A percentile compares a stretch with the other conserved stretches of the same genome.
Evolutionary conservation across 257 asterid species (phyloP).

Genomic region (Haberlea rhodopensis): DNA sequence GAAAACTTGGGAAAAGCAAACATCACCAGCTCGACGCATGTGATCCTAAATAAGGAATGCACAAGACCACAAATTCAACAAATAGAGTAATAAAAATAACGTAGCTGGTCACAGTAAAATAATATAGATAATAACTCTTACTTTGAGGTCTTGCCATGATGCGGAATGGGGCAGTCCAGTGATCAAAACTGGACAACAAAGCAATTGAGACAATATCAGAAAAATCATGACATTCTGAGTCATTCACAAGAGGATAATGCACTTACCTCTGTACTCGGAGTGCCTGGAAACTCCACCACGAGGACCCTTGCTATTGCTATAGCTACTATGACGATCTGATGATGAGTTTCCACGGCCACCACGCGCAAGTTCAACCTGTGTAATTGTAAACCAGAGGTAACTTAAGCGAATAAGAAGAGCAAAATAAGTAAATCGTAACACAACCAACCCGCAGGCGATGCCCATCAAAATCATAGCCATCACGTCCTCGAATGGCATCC

Average conservation of each 20-base stretch:
- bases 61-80: slow-evolving; percentile 12
- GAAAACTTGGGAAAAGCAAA: slow-evolving; percentile 96
- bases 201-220: slow-evolving; percentile 22
- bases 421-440: slow-evolving; percentile 5
- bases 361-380: slow-evolving; percentile 95
- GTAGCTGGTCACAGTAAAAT: slow-evolving; percentile 9
- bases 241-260: slow-evolving; percentile 12
- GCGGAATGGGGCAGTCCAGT: slow-evolving; percentile 92
- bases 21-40: slow-evolving; percentile 99
- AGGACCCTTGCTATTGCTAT: slow-evolving; percentile 63
- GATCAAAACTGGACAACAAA: slow-evolving; percentile 56
- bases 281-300: slow-evolving; percentile 96
- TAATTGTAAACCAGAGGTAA: slow-evolving; percentile 14
- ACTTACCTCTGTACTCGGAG: slow-evolving; percentile 76
- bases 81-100: slow-evolving; percentile 4
- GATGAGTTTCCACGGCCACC: slow-evolving; percentile 93
- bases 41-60: slow-evolving; percentile 63
- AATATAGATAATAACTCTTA: slow-evolving; percentile 27
- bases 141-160: slow-evolving; percentile 99
- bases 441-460: slow-evolving; percentile 81
- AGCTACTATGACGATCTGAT: slow-evolving; percentile 57
- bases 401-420: not conserved
- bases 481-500: slow-evolving; percentile 99
- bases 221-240: not conserved
- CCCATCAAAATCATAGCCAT: slow-evolving; percentile 98